Evolutionary conservation across 306 rosid species (phyloP).

Genomic region (Acacia acuminata): DNA sequence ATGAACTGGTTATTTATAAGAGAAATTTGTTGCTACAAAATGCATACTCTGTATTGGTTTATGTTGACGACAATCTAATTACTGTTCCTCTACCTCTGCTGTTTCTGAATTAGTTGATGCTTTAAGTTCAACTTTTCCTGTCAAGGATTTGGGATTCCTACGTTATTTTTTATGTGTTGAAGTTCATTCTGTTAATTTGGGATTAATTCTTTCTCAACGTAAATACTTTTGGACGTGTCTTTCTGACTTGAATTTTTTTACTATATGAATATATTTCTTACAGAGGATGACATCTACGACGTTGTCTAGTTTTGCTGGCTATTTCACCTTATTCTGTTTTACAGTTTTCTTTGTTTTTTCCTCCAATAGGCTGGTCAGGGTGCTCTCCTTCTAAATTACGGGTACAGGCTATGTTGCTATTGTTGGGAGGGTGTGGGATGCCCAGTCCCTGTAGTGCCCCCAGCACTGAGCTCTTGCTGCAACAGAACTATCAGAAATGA

Average conservation of each 20-base stretch:
- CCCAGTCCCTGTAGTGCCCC: constrained; percentile 30
- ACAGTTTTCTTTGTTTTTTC: background rate
- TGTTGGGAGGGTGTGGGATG: constrained; percentile 61
- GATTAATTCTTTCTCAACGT: too few relatives aligned
- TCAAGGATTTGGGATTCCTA: too few relatives aligned
- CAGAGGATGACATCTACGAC: constrained; percentile 27
- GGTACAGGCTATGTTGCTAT: constrained; percentile 78
- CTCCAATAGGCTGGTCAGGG: constrained; percentile 87
- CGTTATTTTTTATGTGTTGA: too few relatives aligned
- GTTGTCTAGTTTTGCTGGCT: constrained; percentile 13
- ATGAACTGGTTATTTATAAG: too few relatives aligned
- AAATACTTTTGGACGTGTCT: background rate
- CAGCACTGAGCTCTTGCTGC: constrained; percentile 37
- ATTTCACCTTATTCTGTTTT: constrained; percentile 21
- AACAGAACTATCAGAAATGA: constrained; percentile 42
- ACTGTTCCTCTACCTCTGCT: too few relatives aligned
- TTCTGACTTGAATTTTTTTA: constrained; percentile 5
- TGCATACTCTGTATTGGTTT: too few relatives aligned
- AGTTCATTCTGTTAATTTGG: too few relatives aligned
- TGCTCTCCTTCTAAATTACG: constrained; percentile 72
- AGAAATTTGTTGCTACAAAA: too few relatives aligned
- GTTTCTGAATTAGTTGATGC: too few relatives aligned
- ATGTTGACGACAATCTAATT: too few relatives aligned
- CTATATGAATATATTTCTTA: background rate
- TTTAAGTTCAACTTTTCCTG: too few relatives aligned